Evolutionary conservation across 306 rosid genomes (phyloP).

Genomic region (Malus fusca): DNA sequence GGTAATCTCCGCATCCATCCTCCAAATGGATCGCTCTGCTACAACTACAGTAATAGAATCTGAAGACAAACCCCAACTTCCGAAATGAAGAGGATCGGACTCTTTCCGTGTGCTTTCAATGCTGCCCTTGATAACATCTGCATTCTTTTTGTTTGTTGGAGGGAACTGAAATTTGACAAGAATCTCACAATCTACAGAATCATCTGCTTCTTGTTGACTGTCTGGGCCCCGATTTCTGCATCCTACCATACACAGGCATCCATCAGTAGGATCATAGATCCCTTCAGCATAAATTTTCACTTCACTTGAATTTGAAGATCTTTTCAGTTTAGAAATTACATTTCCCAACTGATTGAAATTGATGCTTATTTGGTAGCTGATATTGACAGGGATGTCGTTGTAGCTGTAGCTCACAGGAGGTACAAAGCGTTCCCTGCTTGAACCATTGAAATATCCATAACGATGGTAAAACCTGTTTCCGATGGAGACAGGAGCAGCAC

Average conservation of each 20-base stretch:
- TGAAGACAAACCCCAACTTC: conserved; percentile 18
- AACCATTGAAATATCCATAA: not conserved
- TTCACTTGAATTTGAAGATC: not conserved
- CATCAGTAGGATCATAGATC: conserved; percentile 36
- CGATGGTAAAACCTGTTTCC: not conserved
- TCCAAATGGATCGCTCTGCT: conserved; percentile 23
- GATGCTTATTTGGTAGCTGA: conserved; percentile 6
- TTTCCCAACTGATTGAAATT: not conserved
- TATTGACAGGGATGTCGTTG: not conserved
- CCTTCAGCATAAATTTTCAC: conserved; percentile 44
- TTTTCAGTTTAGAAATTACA: conserved; percentile 5
- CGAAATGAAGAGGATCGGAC: conserved; percentile 39
- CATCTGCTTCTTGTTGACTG: not conserved
- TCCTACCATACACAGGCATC: conserved; percentile 61
- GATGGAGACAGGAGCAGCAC: not conserved
- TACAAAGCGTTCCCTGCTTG: not conserved
- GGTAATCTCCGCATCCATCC: conserved; percentile 44
- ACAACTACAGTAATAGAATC: not conserved
- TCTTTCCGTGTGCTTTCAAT: conserved; percentile 33
- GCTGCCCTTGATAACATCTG: conserved; percentile 27
- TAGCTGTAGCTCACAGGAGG: not conserved
- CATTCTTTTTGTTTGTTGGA: conserved; percentile 8
- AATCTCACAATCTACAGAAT: conserved; percentile 40
- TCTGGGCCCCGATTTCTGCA: conserved; percentile 23
- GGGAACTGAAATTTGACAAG: conserved; percentile 37